These are phyloP conservation scores for Diplotaxis tenuifolia DNA, from an alignment of 345 rosid genomes.

Conservation along the genomic window DNA sequence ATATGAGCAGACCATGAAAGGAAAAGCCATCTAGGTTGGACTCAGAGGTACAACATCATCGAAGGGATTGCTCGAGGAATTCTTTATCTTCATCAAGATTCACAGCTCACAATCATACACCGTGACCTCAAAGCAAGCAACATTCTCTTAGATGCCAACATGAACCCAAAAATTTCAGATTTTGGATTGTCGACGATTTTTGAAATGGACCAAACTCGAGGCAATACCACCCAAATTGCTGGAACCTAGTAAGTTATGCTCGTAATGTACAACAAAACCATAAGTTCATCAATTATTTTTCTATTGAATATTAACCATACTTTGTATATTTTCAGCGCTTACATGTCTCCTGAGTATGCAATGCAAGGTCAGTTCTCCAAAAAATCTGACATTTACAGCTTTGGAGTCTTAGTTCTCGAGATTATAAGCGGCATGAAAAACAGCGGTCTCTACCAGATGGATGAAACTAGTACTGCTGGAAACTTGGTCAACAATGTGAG, in stretches of 20 bases:
- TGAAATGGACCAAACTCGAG: slow-evolving; percentile 31
- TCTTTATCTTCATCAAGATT: slow-evolving; percentile 41
- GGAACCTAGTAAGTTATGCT: slow-evolving; percentile 37
- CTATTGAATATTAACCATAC: background rate
- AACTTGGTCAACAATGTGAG: slow-evolving; percentile 9
- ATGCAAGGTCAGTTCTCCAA: background rate
- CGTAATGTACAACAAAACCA: background rate
- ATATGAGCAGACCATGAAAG: slow-evolving; percentile 34
- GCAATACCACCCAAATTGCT: slow-evolving; percentile 26
- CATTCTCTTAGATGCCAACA: slow-evolving; percentile 28
- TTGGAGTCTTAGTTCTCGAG: background rate
- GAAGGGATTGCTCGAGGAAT: slow-evolving; percentile 36
- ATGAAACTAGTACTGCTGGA: background rate
- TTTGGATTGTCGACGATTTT: slow-evolving; percentile 33
- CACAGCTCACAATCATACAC: slow-evolving; percentile 33
- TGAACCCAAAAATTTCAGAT: slow-evolving; percentile 39
- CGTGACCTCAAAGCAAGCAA: slow-evolving; percentile 38
- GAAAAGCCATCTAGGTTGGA: slow-evolving; percentile 32
- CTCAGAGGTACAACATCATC: slow-evolving; percentile 24
- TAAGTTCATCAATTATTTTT: background rate
- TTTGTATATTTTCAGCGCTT: slow-evolving; percentile 24
- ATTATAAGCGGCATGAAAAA: background rate
- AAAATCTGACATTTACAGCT: background rate
- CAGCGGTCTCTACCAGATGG: background rate
- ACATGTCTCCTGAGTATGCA: background rate